These are phyloP conservation scores for Puccinellia tenuiflora DNA, from an alignment of 176 grass and related monocot genomes.

Conservation along the genomic window DNA sequence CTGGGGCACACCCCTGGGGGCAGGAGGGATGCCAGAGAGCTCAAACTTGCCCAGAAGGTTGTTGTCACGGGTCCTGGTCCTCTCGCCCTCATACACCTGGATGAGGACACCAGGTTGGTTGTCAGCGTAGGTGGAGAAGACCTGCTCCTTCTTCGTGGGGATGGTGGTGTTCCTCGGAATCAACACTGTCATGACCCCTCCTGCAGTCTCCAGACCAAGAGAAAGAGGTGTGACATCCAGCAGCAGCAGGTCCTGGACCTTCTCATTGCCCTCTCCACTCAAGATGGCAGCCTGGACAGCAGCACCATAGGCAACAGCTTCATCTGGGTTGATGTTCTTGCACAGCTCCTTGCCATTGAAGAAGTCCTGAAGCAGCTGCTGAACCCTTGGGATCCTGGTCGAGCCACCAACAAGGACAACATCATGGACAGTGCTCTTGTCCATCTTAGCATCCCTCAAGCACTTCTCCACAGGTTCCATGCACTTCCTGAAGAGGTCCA, in stretches of 20 bases:
- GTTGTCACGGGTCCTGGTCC: constrained; percentile 50
- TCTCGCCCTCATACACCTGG: constrained; percentile 56
- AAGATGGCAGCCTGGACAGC: constrained; percentile 51
- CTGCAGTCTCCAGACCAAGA: constrained; percentile 38
- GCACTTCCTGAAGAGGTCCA: constrained; percentile 64
- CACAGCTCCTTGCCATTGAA: constrained; percentile 61
- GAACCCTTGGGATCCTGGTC: constrained; percentile 51
- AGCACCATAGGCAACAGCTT: constrained; percentile 47
- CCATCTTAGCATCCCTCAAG: constrained; percentile 60
- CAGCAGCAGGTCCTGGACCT: constrained; percentile 61
- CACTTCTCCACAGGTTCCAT: constrained; percentile 64
- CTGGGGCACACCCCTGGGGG: constrained; percentile 59
- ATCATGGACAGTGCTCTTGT: constrained; percentile 48
- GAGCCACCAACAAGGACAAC: constrained; percentile 62
- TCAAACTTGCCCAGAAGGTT: constrained; percentile 70
- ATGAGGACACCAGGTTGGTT: constrained; percentile 51
- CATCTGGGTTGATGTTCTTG: constrained; percentile 64
- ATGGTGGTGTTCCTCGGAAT: constrained; percentile 65
- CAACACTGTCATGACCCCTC: constrained; percentile 54
- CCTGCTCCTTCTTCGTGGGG: constrained; percentile 60
- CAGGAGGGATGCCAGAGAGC: constrained; percentile 65
- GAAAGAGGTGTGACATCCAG: constrained; percentile 52
- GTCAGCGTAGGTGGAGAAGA: constrained; percentile 48
- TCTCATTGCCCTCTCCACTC: constrained; percentile 60
- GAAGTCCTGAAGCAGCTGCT: constrained; percentile 56